A percentile compares a stretch with the other conserved stretches of the same genome.
These are phyloP conservation scores for Closterium sp. DNA, from an alignment of 139 green algal genomes.

Conservation along the genomic window DNA sequence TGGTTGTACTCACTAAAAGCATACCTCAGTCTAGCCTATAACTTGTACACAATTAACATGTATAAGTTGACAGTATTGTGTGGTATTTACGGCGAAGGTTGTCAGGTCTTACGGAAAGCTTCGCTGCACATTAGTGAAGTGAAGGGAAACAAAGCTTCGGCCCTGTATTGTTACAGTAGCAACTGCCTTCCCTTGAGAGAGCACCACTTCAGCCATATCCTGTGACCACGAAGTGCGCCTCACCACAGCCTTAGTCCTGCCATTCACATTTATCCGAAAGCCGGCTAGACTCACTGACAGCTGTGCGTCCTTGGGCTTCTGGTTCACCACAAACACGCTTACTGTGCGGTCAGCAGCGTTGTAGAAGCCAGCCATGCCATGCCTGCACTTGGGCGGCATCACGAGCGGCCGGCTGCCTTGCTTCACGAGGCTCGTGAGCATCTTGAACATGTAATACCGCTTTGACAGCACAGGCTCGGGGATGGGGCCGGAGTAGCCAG, in stretches of 20 bases:
- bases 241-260: not conserved
- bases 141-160: not conserved
- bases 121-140: not conserved
- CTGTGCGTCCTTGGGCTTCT: not conserved
- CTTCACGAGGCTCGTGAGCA: not conserved
- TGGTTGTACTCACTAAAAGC: too few relatives aligned
- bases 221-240: not conserved
- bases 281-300: not conserved
- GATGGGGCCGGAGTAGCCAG: not conserved
- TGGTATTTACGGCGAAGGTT: too few relatives aligned
- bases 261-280: not conserved
- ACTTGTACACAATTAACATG: too few relatives aligned
- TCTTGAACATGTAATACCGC: not conserved
- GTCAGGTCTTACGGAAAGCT: not conserved
- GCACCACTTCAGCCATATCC: not conserved
- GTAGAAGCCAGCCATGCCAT: not conserved
- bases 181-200: not conserved
- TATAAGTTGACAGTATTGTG: too few relatives aligned
- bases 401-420: not conserved
- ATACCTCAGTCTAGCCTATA: too few relatives aligned
- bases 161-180: not conserved
- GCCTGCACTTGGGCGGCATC: not conserved
- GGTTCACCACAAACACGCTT: not conserved
- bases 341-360: not conserved
- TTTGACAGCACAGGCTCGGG: not conserved